A percentile compares a stretch with the other conserved stretches of the same genome.
Evolutionary conservation across 73 alveolate species (phyloP).

Genomic region (Loxodes magnus): DNA sequence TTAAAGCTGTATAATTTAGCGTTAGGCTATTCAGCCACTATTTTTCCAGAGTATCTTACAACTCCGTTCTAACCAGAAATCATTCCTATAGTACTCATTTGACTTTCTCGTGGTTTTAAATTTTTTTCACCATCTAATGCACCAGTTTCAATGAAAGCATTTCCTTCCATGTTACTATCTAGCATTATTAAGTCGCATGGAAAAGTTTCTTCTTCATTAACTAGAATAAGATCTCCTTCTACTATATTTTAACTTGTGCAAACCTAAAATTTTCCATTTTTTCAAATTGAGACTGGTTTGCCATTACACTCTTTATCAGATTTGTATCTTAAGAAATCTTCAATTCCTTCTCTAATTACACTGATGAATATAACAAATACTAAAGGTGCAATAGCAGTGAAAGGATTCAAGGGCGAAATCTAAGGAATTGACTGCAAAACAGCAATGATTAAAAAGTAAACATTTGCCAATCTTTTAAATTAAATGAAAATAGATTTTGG

Average conservation of each 20-base stretch:
- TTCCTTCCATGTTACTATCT: constrained; percentile 67
- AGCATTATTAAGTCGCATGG: constrained; percentile 90
- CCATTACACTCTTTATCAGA: constrained; percentile 20
- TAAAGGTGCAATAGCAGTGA: constrained; percentile 44
- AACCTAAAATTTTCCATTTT: constrained; percentile 15
- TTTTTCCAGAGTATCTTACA: constrained; percentile 6
- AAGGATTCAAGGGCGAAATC: constrained; percentile 49
- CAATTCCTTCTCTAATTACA: constrained; percentile 73
- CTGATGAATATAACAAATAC: constrained; percentile 53
- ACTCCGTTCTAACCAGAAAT: background rate
- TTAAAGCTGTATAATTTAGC: constrained; percentile 45
- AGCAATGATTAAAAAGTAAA: constrained; percentile 57
- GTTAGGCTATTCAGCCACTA: constrained; percentile 55
- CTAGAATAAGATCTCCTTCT: constrained; percentile 27
- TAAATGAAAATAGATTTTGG: constrained; percentile 52
- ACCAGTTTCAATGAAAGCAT: constrained; percentile 85
- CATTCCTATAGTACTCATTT: background rate
- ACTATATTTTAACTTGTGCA: constrained; percentile 19
- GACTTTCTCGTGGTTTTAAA: constrained; percentile 58
- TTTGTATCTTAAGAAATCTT: constrained; percentile 67
- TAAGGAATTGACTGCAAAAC: constrained; percentile 60
- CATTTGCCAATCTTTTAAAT: constrained; percentile 59
- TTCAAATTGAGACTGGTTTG: constrained; percentile 6
- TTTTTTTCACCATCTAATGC: constrained; percentile 97
- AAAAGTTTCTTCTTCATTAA: constrained; percentile 45